Evolutionary conservation across 2,329 filamentous ascomycete genomes (phyloP), one percentile per base, ranked within the genome.

Genomic region (Hypoxylon sp.): DNA sequence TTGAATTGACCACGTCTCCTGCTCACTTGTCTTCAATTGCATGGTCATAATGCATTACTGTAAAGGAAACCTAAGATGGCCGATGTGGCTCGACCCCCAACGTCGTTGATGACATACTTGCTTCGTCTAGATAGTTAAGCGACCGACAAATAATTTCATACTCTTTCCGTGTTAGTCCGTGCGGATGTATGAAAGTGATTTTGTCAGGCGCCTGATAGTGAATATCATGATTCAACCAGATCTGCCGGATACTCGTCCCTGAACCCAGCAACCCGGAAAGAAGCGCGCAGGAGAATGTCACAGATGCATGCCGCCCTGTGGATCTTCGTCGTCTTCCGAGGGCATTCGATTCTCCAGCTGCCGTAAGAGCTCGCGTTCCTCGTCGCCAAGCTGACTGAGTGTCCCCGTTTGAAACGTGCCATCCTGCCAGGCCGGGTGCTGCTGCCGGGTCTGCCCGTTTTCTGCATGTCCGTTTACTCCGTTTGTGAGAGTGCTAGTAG

Each of bases 401-500:
- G 76, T 78, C 7, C 83, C 83, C 1, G 78, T 82, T 65, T 83
- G 79, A 62, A 87, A 86, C 0, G 84, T 87, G 16, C 84, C 84
- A 63, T 87, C 83, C 19, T 67, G 75, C 84, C 84, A 87, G 0
- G 84, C 75, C 30, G 75, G 72, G 45, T 48, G 64, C 13, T 46
- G 40, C 45, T 48, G 64, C 13, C 45, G 40, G 15, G 19, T 32
- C 23, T 55, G 50, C 6, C 32, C 49, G 20, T 9, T 21, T 19
- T 54, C 41, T 16, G 38, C 53, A 36, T 63, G 55, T 4, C 64
- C 66, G 11, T 67, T 67, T 6, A 65, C 61, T 0, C 63, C 62
- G n/a, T 63, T 65, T 9, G 60, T 55, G 13, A 37, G 11, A 15
- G 40, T 41, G n/a, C 43, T 4, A 2, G 52, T 46, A 5, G 21